A percentile compares a stretch with the other conserved stretches of the same genome.
These are phyloP conservation scores for Oryza glaberrima DNA, from an alignment of 176 grass and related monocot species.

Conservation along the genomic window DNA sequence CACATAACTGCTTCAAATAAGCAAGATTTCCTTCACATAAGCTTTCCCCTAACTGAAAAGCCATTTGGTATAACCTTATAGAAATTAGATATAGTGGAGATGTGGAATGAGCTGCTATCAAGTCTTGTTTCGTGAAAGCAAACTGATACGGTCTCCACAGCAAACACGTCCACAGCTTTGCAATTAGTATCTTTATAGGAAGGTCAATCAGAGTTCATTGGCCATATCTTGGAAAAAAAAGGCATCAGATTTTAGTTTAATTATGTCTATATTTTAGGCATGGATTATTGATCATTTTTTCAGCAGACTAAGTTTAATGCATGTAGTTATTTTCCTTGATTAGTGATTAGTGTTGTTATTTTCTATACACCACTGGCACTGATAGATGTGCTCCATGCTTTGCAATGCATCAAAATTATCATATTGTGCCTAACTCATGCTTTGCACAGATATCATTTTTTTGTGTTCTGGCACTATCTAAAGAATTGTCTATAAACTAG, in stretches of 20 bases:
- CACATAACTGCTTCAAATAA: too few species aligned
- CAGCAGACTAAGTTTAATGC: not conserved
- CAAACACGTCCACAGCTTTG: not conserved
- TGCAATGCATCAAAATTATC: not conserved
- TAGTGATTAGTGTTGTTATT: not conserved
- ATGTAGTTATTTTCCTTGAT: not conserved
- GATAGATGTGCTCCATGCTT: not conserved
- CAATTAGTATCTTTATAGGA: constrained; percentile 7
- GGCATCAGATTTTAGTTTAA: not conserved
- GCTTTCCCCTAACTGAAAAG: too few species aligned
- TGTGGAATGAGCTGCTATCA: too few species aligned
- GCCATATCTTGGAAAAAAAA: not conserved
- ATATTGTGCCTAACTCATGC: not conserved
- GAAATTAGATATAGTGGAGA: too few species aligned
- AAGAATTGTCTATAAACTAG: not conserved
- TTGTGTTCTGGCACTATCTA: not conserved
- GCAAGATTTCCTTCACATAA: too few species aligned
- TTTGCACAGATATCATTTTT: not conserved
- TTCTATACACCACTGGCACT: not conserved
- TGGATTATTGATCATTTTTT: not conserved
- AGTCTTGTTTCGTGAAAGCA: too few species aligned
- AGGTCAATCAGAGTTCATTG: not conserved
- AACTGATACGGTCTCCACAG: not conserved
- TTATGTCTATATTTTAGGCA: not conserved
- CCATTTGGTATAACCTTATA: too few species aligned